A percentile compares a stretch with the other conserved stretches of the same genome.
Evolutionary conservation across 179 eudicot genomes (phyloP).

Genomic region (Carnegiea gigantea): DNA sequence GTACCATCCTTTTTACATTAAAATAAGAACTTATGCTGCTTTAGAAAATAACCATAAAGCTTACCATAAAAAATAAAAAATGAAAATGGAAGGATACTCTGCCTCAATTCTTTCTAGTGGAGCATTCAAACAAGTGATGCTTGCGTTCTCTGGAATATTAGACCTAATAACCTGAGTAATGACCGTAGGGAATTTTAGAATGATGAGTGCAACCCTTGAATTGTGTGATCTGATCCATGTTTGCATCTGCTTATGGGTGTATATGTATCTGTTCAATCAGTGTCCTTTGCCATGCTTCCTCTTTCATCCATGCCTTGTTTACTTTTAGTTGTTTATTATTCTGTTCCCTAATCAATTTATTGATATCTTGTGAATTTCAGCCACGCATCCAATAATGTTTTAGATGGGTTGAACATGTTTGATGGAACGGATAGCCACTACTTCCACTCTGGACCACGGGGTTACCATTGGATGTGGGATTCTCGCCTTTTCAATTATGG

Average conservation of each 20-base stretch:
- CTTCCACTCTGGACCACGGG: slow-evolving; percentile 93
- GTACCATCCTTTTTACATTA: background rate
- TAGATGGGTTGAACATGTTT: slow-evolving; percentile 97
- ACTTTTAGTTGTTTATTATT: background rate
- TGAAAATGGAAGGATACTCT: background rate
- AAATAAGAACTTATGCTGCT: background rate
- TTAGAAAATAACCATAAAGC: background rate
- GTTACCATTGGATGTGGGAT: slow-evolving; percentile 99
- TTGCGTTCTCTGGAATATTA: background rate
- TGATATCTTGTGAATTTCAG: slow-evolving; percentile 45
- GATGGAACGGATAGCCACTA: slow-evolving; percentile 97
- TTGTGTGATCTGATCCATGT: background rate
- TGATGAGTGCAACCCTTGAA: background rate
- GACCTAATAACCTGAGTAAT: background rate
- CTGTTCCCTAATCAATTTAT: background rate
- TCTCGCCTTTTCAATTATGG: slow-evolving; percentile 96
- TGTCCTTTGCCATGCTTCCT: background rate
- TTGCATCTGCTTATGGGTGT: background rate
- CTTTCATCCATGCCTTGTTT: background rate
- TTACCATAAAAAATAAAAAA: too few species aligned
- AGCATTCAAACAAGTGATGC: background rate
- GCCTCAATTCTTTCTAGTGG: background rate
- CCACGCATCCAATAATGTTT: slow-evolving; percentile 82
- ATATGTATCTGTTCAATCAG: background rate
- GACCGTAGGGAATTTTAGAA: background rate